phyloP scores from a whole-genome alignment of 208 protist genomes.

The Acanthamoeba castellanii region DNA sequence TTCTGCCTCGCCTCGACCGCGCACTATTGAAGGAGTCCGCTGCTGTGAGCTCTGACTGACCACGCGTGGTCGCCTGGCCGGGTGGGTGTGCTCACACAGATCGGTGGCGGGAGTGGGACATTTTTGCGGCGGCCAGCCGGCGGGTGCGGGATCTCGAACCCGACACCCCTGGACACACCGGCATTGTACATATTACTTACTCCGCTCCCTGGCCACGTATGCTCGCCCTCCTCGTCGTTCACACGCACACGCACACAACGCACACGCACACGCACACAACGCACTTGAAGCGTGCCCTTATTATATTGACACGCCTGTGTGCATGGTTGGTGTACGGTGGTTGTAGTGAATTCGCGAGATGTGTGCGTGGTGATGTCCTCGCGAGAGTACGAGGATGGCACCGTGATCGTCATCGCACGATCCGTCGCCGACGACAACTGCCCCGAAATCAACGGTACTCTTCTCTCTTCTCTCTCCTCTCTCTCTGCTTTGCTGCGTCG shows the following conservation, averaged over 20 bases:
- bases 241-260: not conserved
- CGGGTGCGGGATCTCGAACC: not conserved
- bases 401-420: constrained; percentile 16
- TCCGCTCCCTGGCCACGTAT: constrained; percentile 37
- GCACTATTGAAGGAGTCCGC: not conserved
- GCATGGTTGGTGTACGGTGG: not conserved
- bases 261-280: too few relatives aligned
- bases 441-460: not conserved
- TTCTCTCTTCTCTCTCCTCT: not conserved
- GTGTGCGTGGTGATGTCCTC: constrained; percentile 42
- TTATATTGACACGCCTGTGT: not conserved
- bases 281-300: too few relatives aligned
- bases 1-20: not conserved
- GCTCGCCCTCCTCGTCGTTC: not conserved
- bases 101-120: constrained; percentile 29
- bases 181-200: constrained; percentile 48
- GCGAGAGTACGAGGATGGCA: constrained; percentile 28
- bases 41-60: not conserved
- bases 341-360: not conserved
- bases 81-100: not conserved
- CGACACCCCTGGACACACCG: not conserved
- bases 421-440: not conserved
- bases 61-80: not conserved
- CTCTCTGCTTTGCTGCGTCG: too few relatives aligned
- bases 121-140: constrained; percentile 38